These are phyloP conservation scores for Amaranthus cruentus DNA, from an alignment of 148 eudicot species.

Conservation along the genomic window DNA sequence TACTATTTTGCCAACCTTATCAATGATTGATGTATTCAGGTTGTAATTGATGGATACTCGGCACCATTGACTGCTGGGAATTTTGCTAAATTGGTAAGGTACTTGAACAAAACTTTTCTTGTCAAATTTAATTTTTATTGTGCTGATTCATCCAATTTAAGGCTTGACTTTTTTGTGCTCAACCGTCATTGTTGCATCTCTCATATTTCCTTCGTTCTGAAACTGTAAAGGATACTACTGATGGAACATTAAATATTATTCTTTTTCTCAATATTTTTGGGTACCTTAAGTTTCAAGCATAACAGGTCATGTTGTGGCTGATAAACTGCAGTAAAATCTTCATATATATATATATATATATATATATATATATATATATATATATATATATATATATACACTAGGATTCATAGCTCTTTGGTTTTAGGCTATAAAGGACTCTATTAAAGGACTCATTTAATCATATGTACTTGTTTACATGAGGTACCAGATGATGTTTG, in stretches of 20 bases:
- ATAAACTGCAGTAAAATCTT: neutral
- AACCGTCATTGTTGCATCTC: neutral
- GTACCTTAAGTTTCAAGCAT: neutral
- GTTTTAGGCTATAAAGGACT: too few relatives aligned
- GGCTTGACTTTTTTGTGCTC: neutral
- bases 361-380: too few relatives aligned
- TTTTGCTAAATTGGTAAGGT: conserved; percentile 97
- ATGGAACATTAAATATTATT: too few relatives aligned
- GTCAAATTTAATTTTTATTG: neutral
- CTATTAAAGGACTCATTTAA: too few relatives aligned
- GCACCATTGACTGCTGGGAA: conserved; percentile 97
- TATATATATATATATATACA: too few relatives aligned
- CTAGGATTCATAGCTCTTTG: too few relatives aligned
- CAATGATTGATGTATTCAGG: conserved; percentile 33
- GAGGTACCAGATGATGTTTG: too few relatives aligned
- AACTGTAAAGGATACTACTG: neutral
- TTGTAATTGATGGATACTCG: conserved; percentile 84
- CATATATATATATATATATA: too few relatives aligned
- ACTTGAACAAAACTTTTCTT: conserved; percentile 40
- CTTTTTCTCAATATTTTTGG: neutral
- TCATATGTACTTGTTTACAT: too few relatives aligned
- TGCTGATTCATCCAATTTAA: neutral
- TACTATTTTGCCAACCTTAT: conserved; percentile 10
- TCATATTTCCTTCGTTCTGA: neutral
- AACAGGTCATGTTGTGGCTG: neutral